phyloP scores from a whole-genome alignment of 208 protist genomes.

The Trypanosoma congolense region DNA sequence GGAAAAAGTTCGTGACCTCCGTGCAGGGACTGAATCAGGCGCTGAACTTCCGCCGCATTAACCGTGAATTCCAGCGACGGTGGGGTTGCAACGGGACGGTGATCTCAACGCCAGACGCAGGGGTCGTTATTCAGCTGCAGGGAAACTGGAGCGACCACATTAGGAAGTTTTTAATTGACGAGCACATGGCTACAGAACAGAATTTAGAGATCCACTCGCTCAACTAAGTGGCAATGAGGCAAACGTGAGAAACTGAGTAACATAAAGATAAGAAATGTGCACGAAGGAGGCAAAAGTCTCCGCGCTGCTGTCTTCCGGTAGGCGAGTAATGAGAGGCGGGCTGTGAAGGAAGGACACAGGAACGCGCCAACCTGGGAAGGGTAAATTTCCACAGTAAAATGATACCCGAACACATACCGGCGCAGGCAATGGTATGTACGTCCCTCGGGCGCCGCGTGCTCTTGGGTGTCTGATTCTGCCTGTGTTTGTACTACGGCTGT shows the following conservation, averaged over 20 bases:
- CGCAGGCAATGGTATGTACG: no score
- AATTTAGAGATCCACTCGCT: constrained; percentile 95
- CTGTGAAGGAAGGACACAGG: no score
- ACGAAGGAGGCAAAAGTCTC: no score
- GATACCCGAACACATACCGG: no score
- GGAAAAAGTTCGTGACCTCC: constrained; percentile 95
- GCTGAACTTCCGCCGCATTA: constrained; percentile 93
- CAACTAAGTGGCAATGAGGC: constrained; percentile 36
- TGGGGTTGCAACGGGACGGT: constrained; percentile 96
- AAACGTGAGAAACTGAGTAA: neutral
- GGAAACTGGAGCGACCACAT: constrained; percentile 94
- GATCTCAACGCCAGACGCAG: constrained; percentile 70
- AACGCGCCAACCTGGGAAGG: no score
- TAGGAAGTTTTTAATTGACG: constrained; percentile 89
- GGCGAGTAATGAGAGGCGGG: no score
- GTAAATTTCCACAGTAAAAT: no score
- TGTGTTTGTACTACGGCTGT: no score
- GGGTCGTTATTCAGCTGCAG: constrained; percentile 95
- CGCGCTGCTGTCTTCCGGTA: no score
- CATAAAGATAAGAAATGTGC: neutral
- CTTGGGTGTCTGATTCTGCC: no score
- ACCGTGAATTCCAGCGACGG: constrained; percentile 79
- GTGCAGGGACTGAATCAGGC: constrained; percentile 91
- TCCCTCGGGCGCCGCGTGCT: no score
- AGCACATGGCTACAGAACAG: constrained; percentile 83